phyloP scores from a whole-genome alignment of 169 alveolate genomes.

The Perkinsus chesapeaki region DNA sequence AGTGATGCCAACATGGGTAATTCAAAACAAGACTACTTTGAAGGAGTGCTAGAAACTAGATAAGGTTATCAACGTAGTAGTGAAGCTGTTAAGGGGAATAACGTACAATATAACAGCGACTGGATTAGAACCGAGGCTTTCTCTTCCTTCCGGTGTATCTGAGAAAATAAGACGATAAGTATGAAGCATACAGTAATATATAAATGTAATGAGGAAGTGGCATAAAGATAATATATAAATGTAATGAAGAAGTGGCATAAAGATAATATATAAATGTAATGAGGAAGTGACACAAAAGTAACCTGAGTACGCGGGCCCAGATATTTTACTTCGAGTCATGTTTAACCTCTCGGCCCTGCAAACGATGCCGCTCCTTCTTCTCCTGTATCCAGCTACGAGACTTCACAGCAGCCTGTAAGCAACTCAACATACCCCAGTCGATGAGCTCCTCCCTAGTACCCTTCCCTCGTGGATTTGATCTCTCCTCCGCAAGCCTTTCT shows the following conservation, averaged over 20 bases:
- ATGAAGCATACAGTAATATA: constrained; percentile 61
- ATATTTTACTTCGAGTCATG: constrained; percentile 50
- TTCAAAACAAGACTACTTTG: neutral
- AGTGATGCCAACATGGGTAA: neutral
- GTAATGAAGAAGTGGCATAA: too few species aligned
- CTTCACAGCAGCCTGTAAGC: constrained; percentile 26
- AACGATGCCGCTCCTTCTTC: constrained; percentile 73
- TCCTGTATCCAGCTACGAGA: constrained; percentile 70
- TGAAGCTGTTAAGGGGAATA: neutral
- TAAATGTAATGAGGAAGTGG: constrained; percentile 19
- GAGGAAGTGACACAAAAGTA: too few species aligned
- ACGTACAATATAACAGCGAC: constrained; percentile 14
- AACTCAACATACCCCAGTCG: neutral
- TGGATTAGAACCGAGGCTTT: constrained; percentile 38
- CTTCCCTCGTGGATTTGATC: constrained; percentile 1
- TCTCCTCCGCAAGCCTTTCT: constrained; percentile 1
- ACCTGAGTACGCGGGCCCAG: neutral
- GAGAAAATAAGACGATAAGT: constrained; percentile 17
- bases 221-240: constrained; percentile 4
- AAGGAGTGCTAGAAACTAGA: neutral
- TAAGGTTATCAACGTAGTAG: neutral
- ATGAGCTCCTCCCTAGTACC: neutral
- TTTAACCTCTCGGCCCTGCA: constrained; percentile 63
- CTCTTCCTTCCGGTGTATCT: constrained; percentile 86
- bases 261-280: too few species aligned